These are phyloP conservation scores for Fusarium lyarnte DNA, from an alignment of 2,329 filamentous ascomycete genomes.

Conservation along the genomic window DNA sequence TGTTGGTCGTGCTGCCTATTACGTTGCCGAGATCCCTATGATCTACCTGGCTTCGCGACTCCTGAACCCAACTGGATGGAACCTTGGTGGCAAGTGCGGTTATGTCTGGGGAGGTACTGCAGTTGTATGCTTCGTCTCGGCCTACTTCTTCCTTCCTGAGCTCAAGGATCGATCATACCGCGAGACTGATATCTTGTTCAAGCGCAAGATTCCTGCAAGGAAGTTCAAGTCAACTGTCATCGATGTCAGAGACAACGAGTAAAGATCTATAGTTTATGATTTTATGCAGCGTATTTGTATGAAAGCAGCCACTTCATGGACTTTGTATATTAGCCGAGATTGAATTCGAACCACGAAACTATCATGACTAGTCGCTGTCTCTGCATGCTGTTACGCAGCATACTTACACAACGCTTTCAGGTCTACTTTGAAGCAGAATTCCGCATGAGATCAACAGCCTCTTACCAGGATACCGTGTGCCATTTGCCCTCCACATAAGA, in stretches of 20 bases:
- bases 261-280: slow-evolving; percentile 37
- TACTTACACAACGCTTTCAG: no score
- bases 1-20: slow-evolving; percentile 71
- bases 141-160: slow-evolving; percentile 62
- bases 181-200: slow-evolving; percentile 70
- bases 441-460: no score
- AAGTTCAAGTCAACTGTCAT: slow-evolving; percentile 64
- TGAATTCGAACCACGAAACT: no score
- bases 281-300: neutral
- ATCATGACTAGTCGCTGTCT: no score
- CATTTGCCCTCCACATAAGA: no score
- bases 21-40: slow-evolving; percentile 71
- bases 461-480: no score
- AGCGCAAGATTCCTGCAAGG: slow-evolving; percentile 61
- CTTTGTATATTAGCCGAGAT: neutral
- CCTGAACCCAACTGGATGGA: slow-evolving; percentile 62
- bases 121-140: slow-evolving; percentile 61
- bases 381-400: no score
- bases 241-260: slow-evolving; percentile 70
- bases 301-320: neutral
- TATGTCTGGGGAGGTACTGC: slow-evolving; percentile 69
- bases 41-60: slow-evolving; percentile 70
- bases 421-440: no score
- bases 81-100: slow-evolving; percentile 64
- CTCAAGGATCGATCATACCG: slow-evolving; percentile 66